phyloP scores from a whole-genome alignment of 768 basidiomycete genomes.

The Lepiota brunneoincarnata region DNA sequence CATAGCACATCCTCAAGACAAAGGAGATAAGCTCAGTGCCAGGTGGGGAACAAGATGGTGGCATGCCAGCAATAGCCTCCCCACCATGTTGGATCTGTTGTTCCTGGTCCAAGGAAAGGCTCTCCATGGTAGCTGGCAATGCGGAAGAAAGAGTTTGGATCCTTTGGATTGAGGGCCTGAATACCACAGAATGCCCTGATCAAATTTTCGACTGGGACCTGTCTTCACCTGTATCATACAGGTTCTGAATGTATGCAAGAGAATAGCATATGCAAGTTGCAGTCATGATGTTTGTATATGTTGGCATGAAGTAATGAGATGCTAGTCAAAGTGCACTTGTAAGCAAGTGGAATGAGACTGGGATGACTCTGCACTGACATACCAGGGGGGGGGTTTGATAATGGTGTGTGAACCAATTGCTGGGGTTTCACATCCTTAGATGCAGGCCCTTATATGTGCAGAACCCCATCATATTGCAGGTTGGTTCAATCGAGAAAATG shows the following conservation, averaged over 20 bases:
- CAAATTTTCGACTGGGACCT: slow-evolving; percentile 2
- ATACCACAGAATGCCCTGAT: slow-evolving; percentile 7
- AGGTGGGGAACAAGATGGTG: slow-evolving; percentile 3
- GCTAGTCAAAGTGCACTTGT: too few species aligned
- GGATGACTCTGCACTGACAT: too few species aligned
- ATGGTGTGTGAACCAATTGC: too few species aligned
- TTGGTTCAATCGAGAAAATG: too few species aligned
- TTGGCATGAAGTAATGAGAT: too few species aligned
- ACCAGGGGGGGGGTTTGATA: too few species aligned
- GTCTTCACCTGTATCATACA: slow-evolving; percentile 4
- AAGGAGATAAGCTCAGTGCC: slow-evolving; percentile 1
- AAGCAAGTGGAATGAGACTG: too few species aligned
- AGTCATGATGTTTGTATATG: not conserved
- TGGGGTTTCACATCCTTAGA: too few species aligned
- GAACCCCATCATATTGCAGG: too few species aligned
- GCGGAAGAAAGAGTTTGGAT: slow-evolving; percentile 4
- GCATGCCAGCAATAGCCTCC: slow-evolving; percentile 7
- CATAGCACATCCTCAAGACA: slow-evolving; percentile 1
- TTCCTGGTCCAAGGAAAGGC: slow-evolving; percentile 7
- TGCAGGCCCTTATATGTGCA: too few species aligned
- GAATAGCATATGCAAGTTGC: not conserved
- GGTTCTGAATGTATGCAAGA: not conserved
- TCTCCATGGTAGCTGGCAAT: not conserved
- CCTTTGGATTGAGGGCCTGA: not conserved
- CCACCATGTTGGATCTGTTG: not conserved